Evolutionary conservation across 305 asterid genomes (phyloP), one percentile per base, ranked within the genome.

Genomic region (Salvia sclarea): DNA sequence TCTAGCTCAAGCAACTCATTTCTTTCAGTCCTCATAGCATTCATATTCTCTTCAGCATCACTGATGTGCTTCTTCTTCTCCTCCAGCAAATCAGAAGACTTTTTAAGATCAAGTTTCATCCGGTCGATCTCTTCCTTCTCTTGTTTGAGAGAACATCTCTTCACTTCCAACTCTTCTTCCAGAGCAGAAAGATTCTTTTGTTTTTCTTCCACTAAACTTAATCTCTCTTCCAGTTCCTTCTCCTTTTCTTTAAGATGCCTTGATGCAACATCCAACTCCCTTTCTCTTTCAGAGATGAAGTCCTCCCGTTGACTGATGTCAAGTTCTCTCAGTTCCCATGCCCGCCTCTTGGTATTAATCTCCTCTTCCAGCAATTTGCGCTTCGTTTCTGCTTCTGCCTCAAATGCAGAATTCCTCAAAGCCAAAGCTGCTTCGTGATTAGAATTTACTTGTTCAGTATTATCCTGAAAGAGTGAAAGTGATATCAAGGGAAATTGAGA

Each of bases 321-420:
- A 66, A 95, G 71, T 73, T 95, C 99, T 80, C 75, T 95, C 81
- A 95, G 76, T 74, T 91, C 99, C 89, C 88, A 88, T 68, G 78
- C 86, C 69, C 97, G 84, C 78, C 96, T 85, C 82, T 78, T 91
- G 75, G 76, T 76, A 67, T 85, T 78, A 52, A 82, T 74, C 76
- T 91, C 98, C 56, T 88, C 97, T 64, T 91, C 97, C 64, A 79
- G 81, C 76, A 71, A 70, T 81, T 88, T 91, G 67, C 84, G 81
- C 80, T 81, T 85, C 69, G 41, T 72, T 66, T 85, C 91, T 60
- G 84, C 59, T 76, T 91, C 92, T 20, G 92, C 92, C 80, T 91
- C 94, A 7, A 88, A 59, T 61, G 81, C 76, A 65, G 84, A 82
- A 64, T 84, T 82, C 83, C 82, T 84, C 48, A 37, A 44, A 20